Percentiles rank a stretch among this genome's conserved stretches.
phyloP scores from a whole-genome alignment of 352 stramenopile genomes.

The Globisporangium uncinulatum region DNA sequence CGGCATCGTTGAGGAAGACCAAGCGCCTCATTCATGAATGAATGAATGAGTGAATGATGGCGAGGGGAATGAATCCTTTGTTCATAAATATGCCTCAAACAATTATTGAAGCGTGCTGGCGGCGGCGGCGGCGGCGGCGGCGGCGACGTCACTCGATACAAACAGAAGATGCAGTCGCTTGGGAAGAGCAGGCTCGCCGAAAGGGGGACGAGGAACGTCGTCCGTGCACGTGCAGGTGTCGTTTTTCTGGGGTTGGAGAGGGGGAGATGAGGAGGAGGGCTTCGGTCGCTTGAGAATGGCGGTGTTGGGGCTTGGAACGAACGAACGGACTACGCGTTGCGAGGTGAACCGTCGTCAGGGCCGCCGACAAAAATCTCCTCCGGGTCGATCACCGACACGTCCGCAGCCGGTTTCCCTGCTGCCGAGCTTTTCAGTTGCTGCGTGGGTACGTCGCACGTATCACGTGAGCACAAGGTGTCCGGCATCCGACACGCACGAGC shows the following conservation, averaged over 20 bases:
- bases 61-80: not conserved
- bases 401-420: constrained; percentile 29
- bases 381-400: constrained; percentile 38
- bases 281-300: not conserved
- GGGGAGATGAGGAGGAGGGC: not conserved
- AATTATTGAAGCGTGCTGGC: constrained; percentile 16
- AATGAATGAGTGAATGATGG: too few relatives aligned
- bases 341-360: constrained; percentile 26
- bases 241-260: not conserved
- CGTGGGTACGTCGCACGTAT: not conserved
- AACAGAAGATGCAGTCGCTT: constrained; percentile 16
- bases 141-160: constrained; percentile 15
- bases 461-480: not conserved
- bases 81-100: constrained; percentile 11
- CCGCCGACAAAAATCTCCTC: constrained; percentile 55
- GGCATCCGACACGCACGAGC: not conserved
- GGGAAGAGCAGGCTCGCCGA: not conserved
- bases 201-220: too few relatives aligned
- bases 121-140: not conserved
- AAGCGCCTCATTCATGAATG: not conserved
- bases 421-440: constrained; percentile 61
- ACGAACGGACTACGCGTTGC: constrained; percentile 23
- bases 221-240: too few relatives aligned
- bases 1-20: not conserved
- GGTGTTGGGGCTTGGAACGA: too few relatives aligned